Evolutionary conservation across 192 early-diverging fungal genomes (phyloP).

Genomic region (Backusella westeae): DNA sequence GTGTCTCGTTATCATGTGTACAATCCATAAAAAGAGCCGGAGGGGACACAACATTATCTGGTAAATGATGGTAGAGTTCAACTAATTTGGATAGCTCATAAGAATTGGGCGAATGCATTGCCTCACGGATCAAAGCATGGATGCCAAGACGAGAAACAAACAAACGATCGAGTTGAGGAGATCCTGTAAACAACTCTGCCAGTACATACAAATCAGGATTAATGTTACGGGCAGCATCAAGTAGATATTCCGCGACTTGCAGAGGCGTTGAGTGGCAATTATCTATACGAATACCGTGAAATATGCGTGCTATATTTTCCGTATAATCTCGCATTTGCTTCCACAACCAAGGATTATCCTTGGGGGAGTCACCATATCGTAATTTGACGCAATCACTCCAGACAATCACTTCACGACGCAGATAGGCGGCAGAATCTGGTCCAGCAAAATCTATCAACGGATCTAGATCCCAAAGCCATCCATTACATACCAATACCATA

Average conservation of each 20-base stretch:
- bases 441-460: constrained; percentile 94
- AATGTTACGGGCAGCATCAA: constrained; percentile 82
- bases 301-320: constrained; percentile 77
- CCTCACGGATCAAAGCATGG: constrained; percentile 95
- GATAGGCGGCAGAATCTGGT: constrained; percentile 79
- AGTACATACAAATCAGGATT: constrained; percentile 93
- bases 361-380: constrained; percentile 80
- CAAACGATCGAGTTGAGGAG: constrained; percentile 86
- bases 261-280: constrained; percentile 99
- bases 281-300: constrained; percentile 97
- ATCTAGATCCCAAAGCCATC: constrained; percentile 92
- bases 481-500: constrained; percentile 87
- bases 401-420: constrained; percentile 92
- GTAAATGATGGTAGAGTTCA: constrained; percentile 84
- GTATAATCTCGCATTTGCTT: constrained; percentile 90
- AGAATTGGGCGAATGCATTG: constrained; percentile 95
- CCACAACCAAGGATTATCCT: constrained; percentile 97
- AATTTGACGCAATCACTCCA: constrained; percentile 99
- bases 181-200: constrained; percentile 97
- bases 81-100: constrained; percentile 85
- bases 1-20: constrained; percentile 98
- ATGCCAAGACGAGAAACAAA: constrained; percentile 95
- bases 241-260: constrained; percentile 89
- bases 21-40: constrained; percentile 99
- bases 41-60: constrained; percentile 80